A percentile compares a stretch with the other conserved stretches of the same genome.
Evolutionary conservation across 2,329 filamentous ascomycete species (phyloP).

Genomic region (Cladosporium phlei): DNA sequence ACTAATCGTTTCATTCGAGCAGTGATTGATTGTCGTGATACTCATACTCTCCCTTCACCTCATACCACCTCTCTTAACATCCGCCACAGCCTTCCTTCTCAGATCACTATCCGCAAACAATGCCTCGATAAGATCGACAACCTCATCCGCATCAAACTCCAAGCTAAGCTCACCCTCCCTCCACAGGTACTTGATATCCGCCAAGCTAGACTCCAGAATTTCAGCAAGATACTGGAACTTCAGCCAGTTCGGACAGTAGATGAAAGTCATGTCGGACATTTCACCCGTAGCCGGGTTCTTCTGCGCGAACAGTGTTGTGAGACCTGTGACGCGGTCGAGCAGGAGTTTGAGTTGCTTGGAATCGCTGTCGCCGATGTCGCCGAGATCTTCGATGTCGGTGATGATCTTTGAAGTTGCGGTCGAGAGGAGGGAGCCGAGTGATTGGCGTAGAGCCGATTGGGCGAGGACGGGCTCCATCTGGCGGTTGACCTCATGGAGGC

Average conservation of each 20-base stretch:
- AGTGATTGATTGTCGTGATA: no score
- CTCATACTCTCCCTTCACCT: not conserved
- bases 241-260: constrained; percentile 61
- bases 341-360: constrained; percentile 55
- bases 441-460: constrained; percentile 57
- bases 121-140: constrained; percentile 59
- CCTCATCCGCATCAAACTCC: constrained; percentile 58
- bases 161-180: constrained; percentile 58
- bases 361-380: constrained; percentile 60
- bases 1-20: no score
- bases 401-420: constrained; percentile 57
- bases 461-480: constrained; percentile 57
- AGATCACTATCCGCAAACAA: constrained; percentile 60
- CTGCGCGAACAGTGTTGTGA: constrained; percentile 54
- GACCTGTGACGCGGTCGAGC: constrained; percentile 51
- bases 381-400: constrained; percentile 57
- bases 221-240: constrained; percentile 62
- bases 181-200: constrained; percentile 63
- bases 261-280: constrained; percentile 50
- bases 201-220: constrained; percentile 58
- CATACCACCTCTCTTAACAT: constrained; percentile 43
- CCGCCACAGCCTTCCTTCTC: constrained; percentile 53
- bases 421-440: constrained; percentile 54
- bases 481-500: constrained; percentile 52
- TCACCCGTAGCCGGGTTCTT: constrained; percentile 34